A percentile compares a stretch with the other conserved stretches of the same genome.
Conservation (phyloP, 2,329 filamentous ascomycete species). For the Monilinia laxa region DNA sequence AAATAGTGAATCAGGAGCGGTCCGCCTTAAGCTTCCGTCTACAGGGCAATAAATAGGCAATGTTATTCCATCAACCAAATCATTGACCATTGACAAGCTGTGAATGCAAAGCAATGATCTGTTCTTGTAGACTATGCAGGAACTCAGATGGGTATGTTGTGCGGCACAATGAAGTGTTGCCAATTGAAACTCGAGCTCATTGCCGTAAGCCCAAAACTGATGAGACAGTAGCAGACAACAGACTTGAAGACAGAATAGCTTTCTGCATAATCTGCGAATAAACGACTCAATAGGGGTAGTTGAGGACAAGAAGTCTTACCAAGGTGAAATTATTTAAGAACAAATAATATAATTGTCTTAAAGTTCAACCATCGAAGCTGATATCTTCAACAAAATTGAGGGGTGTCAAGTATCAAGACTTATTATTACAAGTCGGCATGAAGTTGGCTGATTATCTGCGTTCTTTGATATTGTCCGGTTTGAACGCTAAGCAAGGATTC, state of each 20-base stretch:
- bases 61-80: neutral
- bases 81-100: neutral
- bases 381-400: neutral
- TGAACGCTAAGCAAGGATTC: constrained; percentile 20
- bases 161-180: constrained; percentile 10
- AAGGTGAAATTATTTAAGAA: neutral
- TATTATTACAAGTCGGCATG: neutral
- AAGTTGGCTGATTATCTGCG: constrained; percentile 5
- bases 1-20: neutral
- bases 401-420: neutral
- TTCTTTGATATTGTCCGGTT: constrained; percentile 14
- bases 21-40: neutral
- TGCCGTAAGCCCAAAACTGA: neutral
- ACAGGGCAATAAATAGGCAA: constrained; percentile 3
- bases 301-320: constrained; percentile 6
- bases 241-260: neutral
- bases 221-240: constrained; percentile 8
- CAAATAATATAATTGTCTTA: neutral
- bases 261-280: constrained; percentile 5
- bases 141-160: constrained; percentile 4
- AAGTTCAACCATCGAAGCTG: constrained; percentile 33
- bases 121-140: neutral
- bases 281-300: constrained; percentile 11
- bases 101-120: neutral
- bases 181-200: constrained; percentile 19